Evolutionary conservation across 805 yeast species (phyloP).

Genomic region (Ogataea saltuana): DNA sequence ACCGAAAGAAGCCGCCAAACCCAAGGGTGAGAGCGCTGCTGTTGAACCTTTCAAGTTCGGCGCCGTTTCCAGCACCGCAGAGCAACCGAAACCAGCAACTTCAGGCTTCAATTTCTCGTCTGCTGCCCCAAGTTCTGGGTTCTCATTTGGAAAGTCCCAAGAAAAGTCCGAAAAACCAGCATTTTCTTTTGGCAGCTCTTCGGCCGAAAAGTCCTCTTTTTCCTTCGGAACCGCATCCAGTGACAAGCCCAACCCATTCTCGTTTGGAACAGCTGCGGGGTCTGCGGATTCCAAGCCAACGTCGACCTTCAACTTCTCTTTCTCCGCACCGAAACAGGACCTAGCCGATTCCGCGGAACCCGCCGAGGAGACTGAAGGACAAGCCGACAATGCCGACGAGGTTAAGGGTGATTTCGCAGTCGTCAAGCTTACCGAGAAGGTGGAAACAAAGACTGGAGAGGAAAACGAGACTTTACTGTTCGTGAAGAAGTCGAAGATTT

Average conservation of each 20-base stretch:
- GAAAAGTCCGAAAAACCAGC: slow-evolving; percentile 7
- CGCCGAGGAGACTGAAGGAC: slow-evolving; percentile 25
- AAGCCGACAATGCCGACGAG: slow-evolving; percentile 44
- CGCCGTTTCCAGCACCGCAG: slow-evolving; percentile 4
- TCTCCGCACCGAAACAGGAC: slow-evolving; percentile 25
- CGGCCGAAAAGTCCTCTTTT: too few species aligned
- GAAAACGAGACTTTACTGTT: slow-evolving; percentile 70
- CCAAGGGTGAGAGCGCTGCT: slow-evolving; percentile 8
- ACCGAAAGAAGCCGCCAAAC: too few species aligned
- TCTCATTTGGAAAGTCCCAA: background rate
- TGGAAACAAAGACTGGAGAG: slow-evolving; percentile 74
- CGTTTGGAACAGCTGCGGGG: slow-evolving; percentile 23
- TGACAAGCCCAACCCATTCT: slow-evolving; percentile 18
- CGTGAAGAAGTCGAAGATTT: slow-evolving; percentile 70
- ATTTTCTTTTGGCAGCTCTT: slow-evolving; percentile 17
- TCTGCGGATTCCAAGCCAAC: slow-evolving; percentile 13
- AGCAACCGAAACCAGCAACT: slow-evolving; percentile 8
- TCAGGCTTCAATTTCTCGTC: slow-evolving; percentile 16
- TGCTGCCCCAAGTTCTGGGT: slow-evolving; percentile 1
- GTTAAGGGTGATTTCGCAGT: slow-evolving; percentile 51
- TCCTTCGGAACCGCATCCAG: too few species aligned
- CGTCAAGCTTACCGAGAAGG: slow-evolving; percentile 48
- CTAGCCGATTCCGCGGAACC: slow-evolving; percentile 15
- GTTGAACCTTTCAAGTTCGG: slow-evolving; percentile 19
- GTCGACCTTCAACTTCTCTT: slow-evolving; percentile 27